Evolutionary conservation across 495 filamentous ascomycete genomes (phyloP), one percentile per base, ranked within the genome.

Genomic region (Podospora pseudoanserina): DNA sequence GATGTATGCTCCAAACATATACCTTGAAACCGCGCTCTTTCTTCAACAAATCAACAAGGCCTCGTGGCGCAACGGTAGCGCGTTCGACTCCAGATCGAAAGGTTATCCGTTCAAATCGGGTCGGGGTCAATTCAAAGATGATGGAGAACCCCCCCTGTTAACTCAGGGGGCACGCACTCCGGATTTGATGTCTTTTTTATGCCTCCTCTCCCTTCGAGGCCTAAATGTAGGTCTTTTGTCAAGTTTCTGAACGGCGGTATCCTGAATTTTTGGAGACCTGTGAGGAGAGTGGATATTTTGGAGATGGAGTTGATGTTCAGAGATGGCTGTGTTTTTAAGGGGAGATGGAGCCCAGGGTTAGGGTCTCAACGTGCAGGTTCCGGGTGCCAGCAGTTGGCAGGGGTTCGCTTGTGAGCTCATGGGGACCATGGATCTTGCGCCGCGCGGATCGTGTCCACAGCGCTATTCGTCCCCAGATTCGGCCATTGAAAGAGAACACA

Each of bases 61-160:
- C 55, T 58, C 55, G 55, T 58, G 55, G 55, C 55, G 55, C 55
- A 58, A 58, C 55, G 55, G 55, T 58, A 58, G 55, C 55, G 55
- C 55, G 55, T 58, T 58, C 55, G 55, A 58, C 55, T 58, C 55
- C 55, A 58, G 55, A 58, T 58, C 55, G 55, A 58, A 58, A 58
- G 55, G 55, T 58, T 58, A 58, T 58, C 55, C 55, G 55, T 58
- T 58, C 55, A 58, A 58, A 58, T 58, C 55, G 55, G 55, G 55
- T 58, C 55, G 55, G 55, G 55, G 55, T 58, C 55, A 58, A 58
- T 26, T 9, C n/a, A 58, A 58, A 58, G 39, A 49, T 49, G 39
- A 49, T 49, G 39, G 39, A 49, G 39, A 49, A 13, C 39, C 9
- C 39, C 39, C 39, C 39, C 39, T 49, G 39, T 11, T 11, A 13